These are phyloP conservation scores for Botryotinia convoluta DNA, from an alignment of 2,329 filamentous ascomycete genomes.

Conservation along the genomic window DNA sequence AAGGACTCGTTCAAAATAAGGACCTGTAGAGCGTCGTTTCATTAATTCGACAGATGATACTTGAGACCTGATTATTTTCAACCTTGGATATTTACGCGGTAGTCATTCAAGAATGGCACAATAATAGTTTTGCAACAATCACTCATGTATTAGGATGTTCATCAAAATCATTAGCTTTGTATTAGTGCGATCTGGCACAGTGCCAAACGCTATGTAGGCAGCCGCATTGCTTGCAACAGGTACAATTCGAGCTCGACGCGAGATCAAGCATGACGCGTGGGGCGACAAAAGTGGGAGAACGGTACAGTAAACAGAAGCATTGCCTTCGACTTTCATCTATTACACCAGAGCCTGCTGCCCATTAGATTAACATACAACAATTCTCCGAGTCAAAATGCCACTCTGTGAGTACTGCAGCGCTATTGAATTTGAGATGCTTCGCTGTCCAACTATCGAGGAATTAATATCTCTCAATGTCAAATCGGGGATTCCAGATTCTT, in stretches of 20 bases:
- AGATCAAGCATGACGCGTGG: not conserved
- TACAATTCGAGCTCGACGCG: not conserved
- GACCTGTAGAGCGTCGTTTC: not conserved
- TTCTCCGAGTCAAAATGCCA: not conserved
- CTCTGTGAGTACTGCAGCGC: not conserved
- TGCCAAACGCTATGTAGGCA: not conserved
- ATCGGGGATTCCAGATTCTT: not conserved
- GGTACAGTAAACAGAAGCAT: not conserved
- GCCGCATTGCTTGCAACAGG: not conserved
- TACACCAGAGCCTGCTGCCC: not conserved
- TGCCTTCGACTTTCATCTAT: not conserved
- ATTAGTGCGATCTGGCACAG: not conserved
- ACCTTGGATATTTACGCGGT: not conserved
- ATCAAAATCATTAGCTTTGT: not conserved
- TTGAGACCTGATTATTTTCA: not conserved
- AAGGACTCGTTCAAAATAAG: not conserved
- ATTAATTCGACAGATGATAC: not conserved
- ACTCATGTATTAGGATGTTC: not conserved
- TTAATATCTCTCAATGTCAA: not conserved
- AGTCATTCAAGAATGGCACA: not conserved
- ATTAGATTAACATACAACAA: not conserved
- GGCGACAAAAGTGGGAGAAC: not conserved
- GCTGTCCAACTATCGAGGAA: not conserved
- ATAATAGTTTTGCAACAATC: not conserved
- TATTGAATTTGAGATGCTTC: constrained; percentile 4